A percentile compares a stretch with the other conserved stretches of the same genome.
These are phyloP conservation scores for Suillus variegatus DNA, from an alignment of 768 basidiomycete species.

Conservation along the genomic window DNA sequence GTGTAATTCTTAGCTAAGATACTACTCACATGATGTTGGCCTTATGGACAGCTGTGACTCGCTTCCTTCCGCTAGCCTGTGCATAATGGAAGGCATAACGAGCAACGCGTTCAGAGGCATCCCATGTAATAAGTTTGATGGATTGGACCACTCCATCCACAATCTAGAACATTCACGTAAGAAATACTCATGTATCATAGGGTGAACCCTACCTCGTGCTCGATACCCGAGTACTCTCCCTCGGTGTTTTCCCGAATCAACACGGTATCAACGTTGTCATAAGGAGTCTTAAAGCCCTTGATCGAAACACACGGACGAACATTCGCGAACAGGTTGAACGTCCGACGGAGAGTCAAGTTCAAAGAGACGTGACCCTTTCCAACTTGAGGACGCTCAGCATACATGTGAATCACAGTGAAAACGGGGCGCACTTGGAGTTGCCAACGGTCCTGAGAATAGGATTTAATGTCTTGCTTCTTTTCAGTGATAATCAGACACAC, in stretches of 20 bases:
- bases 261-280: slow-evolving; percentile 97
- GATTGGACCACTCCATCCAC: slow-evolving; percentile 99
- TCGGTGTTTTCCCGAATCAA: slow-evolving; percentile 99
- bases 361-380: slow-evolving; percentile 99
- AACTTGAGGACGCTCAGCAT: slow-evolving; percentile 51
- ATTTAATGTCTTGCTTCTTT: slow-evolving; percentile 7
- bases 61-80: slow-evolving; percentile 79
- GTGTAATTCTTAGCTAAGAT: slow-evolving; percentile 1
- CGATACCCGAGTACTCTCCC: slow-evolving; percentile 99
- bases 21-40: slow-evolving; percentile 93
- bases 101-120: slow-evolving; percentile 97
- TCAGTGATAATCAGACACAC: slow-evolving; percentile 39
- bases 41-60: slow-evolving; percentile 99
- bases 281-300: slow-evolving; percentile 96
- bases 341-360: slow-evolving; percentile 94
- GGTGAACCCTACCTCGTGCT: slow-evolving; percentile 78
- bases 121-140: slow-evolving; percentile 99
- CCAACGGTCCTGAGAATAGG: slow-evolving; percentile 72
- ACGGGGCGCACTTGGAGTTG: slow-evolving; percentile 84
- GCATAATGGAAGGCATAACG: slow-evolving; percentile 99
- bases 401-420: slow-evolving; percentile 14
- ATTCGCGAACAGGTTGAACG: slow-evolving; percentile 98
- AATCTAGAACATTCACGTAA: slow-evolving; percentile 49
- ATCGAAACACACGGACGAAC: slow-evolving; percentile 97
- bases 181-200: slow-evolving; percentile 5